A percentile compares a stretch with the other conserved stretches of the same genome.
Evolutionary conservation across 116 monocot genomes (phyloP).

Genomic region (Cymodocea nodosa): DNA sequence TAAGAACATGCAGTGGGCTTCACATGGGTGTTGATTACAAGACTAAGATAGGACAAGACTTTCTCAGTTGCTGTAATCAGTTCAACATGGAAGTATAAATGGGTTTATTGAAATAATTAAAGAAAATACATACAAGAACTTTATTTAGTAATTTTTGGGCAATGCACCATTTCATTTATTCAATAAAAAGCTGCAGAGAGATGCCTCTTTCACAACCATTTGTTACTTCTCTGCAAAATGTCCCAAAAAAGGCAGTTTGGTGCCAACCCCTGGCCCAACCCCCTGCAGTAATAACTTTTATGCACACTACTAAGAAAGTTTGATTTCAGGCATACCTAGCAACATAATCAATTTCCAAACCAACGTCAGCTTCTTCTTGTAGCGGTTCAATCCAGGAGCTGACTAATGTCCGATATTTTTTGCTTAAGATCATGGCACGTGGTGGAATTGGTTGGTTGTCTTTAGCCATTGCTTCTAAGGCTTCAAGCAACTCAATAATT

Average conservation of each 20-base stretch:
- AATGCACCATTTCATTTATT: too few relatives aligned
- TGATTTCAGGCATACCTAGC: slow-evolving; percentile 43
- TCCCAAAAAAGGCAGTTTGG: background rate
- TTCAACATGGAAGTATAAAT: too few relatives aligned
- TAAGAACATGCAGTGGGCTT: too few relatives aligned
- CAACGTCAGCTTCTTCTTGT: slow-evolving; percentile 96
- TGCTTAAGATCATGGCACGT: slow-evolving; percentile 92
- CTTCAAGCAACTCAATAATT: slow-evolving; percentile 82
- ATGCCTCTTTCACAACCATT: too few relatives aligned
- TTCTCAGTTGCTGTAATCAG: too few relatives aligned
- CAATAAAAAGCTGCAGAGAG: too few relatives aligned
- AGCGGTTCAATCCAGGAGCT: slow-evolving; percentile 99
- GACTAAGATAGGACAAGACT: too few relatives aligned
- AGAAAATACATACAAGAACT: too few relatives aligned
- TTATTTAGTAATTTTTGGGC: too few relatives aligned
- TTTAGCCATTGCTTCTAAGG: slow-evolving; percentile 83
- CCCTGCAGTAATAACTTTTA: background rate
- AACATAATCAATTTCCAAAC: slow-evolving; percentile 89
- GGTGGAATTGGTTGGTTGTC: slow-evolving; percentile 73
- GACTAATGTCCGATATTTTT: slow-evolving; percentile 90
- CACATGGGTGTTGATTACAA: too few relatives aligned
- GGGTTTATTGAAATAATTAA: too few relatives aligned
- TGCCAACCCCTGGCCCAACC: too few relatives aligned
- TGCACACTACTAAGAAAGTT: background rate
- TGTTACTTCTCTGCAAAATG: background rate